Evolutionary conservation across 768 basidiomycete genomes (phyloP), one percentile per base, ranked within the genome.

Genomic region (Termitomyces sp.): DNA sequence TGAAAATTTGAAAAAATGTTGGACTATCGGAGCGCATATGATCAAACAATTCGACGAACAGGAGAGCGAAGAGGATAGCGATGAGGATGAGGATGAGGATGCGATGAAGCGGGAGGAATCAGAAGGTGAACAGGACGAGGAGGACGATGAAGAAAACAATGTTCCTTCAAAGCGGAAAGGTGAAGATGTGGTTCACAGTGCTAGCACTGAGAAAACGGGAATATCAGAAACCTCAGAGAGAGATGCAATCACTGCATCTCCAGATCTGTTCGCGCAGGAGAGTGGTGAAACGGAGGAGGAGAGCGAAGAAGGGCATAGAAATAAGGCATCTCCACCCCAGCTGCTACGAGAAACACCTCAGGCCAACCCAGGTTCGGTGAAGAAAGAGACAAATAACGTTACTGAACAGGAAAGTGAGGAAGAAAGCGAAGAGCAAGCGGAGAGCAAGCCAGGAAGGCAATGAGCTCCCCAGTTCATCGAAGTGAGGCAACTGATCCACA

Each of bases 31-130:
- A 37, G 76, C 80, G 31, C 81, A 79, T 60, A 85, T 92, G 82
- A 89, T 95, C 54, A 77, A 89, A 60, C 88, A 92, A 64, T 87
- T 92, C 49, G 81, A 91, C 62, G 87, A 84, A 52, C 89, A 91
- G 66, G 77, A 76, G 21, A 67, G 65, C 5, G 71, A 51, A 40
- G 60, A 63, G 1, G 61, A 62, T 6, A 58, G 58, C 10, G 57
- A 56, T n/a, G 59, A 60, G 9, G 50, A 58, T 41, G 54, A 50
- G 4, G 50, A 45, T 10, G 41, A 41, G 2, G 60, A 58, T 12
- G 46, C 23, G 8, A 28, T n/a, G 10, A 40, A 47, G 3, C 26
- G 31, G 5, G 37, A 26, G 47, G 51, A 42, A 23, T 38, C 14
- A 23, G 47, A 40, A 28, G 40, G 19, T 26, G 50, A 26, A 1